A percentile compares a stretch with the other conserved stretches of the same genome.
These are phyloP conservation scores for Nitzschia sp. DNA, from an alignment of 108 stramenopile species.

Conservation along the genomic window DNA sequence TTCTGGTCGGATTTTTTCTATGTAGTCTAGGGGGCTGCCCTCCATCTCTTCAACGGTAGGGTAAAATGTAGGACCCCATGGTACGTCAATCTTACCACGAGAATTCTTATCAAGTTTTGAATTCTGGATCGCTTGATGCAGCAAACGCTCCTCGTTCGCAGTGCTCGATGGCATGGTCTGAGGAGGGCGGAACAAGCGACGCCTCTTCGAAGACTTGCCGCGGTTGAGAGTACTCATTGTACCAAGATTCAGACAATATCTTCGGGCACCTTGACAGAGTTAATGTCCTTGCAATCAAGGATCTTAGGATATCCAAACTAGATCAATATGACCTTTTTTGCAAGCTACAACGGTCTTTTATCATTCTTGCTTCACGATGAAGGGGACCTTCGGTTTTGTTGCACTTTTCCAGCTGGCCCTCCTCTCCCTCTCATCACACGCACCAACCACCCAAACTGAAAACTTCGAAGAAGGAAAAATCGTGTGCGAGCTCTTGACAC, in stretches of 20 bases:
- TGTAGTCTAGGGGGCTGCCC: constrained; percentile 83
- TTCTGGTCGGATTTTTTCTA: constrained; percentile 81
- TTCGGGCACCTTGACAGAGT: no score
- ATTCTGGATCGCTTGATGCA: constrained; percentile 75
- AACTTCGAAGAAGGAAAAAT: no score
- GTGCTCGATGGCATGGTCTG: constrained; percentile 16
- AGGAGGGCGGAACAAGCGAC: constrained; percentile 3
- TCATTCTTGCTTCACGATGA: no score
- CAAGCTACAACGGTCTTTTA: no score
- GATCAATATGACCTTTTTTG: no score
- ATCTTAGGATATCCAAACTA: no score
- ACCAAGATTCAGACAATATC: neutral
- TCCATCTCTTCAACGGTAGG: constrained; percentile 86
- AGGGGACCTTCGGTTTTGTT: no score
- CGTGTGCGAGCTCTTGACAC: no score
- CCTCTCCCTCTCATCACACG: no score
- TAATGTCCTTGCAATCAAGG: no score
- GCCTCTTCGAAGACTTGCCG: constrained; percentile 9
- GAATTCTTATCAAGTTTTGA: constrained; percentile 52
- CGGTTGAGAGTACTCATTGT: constrained; percentile 16
- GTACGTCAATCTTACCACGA: constrained; percentile 45
- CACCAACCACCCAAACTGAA: no score
- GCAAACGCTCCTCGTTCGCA: constrained; percentile 59
- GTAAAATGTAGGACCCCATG: constrained; percentile 75
- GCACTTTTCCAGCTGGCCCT: no score